Evolutionary conservation across 2,329 filamentous ascomycete species (phyloP), one percentile per base, ranked within the genome.

Genomic region (Fusarium dlaminii): DNA sequence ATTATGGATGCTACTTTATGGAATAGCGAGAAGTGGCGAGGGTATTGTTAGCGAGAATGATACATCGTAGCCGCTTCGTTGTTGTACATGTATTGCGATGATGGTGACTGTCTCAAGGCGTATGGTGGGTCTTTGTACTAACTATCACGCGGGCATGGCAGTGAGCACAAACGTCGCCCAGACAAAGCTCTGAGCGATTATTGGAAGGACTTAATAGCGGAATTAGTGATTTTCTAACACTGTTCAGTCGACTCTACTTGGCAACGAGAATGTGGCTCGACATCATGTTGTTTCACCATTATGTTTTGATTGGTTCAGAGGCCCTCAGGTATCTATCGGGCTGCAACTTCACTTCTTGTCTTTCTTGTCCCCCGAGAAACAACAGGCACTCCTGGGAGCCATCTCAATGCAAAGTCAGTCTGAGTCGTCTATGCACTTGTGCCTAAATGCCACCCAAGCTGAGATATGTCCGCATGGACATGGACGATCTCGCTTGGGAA

Each of bases 381-480:
- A 9, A 8, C 7, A n/a, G n/a, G n/a, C n/a, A 40, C 37, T 1
- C 13, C 13, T 14, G 20, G 20, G 1, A 13, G 24, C 17, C 15
- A 27, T 20, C 17, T 27, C 0, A 27, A 18, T 13, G 24, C 7
- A 2, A 11, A 7, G 0, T 5, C 12, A 27, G 2, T 45, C 7
- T 12, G 6, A 0, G 1, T 4, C 22, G 7, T 27, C 9, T 27
- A 24, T 1, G 7, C 7, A 12, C 10, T 27, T 27, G 17, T 13
- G 24, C 1, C 11, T 12, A 8, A 29, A 46, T 46, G 24, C 2
- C 24, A 46, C 18, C 43, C 5, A 22, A 29, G 18, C 6, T 10
- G 43, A 22, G 24, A 46, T 29, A 29, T 18, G 43, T 46, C 43
- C 24, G 43, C 2, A 29, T 46, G 43, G 24, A 46, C 5, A 46